Conservation (phyloP, 2,329 filamentous ascomycete genomes). For the Cladosporium sp. region DNA sequence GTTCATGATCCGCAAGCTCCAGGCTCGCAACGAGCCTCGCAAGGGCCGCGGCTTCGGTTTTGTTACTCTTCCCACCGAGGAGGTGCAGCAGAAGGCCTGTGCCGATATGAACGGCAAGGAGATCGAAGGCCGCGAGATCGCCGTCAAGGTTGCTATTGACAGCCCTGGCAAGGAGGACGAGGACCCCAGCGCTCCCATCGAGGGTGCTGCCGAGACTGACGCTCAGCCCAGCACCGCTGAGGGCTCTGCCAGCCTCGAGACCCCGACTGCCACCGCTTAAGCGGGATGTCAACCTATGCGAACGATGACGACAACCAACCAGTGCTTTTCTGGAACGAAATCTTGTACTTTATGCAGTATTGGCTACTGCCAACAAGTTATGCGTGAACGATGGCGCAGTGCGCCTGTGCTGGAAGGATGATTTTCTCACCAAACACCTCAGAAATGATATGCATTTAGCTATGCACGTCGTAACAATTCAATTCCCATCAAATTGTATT, state of each 20-base stretch:
- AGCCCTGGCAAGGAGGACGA: constrained; percentile 98
- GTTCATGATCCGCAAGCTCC: constrained; percentile 99
- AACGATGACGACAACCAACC: neutral
- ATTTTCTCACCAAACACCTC: constrained; percentile 13
- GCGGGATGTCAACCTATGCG: constrained; percentile 9
- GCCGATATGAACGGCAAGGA: constrained; percentile 99
- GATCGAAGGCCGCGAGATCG: constrained; percentile 97
- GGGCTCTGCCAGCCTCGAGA: constrained; percentile 30
- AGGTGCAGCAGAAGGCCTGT: constrained; percentile 95
- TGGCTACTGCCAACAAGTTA: constrained; percentile 16
- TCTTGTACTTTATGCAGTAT: constrained; percentile 14
- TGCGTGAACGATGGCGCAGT: constrained; percentile 2
- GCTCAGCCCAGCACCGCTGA: constrained; percentile 30
- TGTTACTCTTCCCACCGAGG: constrained; percentile 91
- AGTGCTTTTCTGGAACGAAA: constrained; percentile 9
- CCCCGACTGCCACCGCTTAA: constrained; percentile 21
- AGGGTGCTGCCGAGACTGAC: constrained; percentile 32
- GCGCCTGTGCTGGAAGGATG: constrained; percentile 21
- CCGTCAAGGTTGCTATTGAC: constrained; percentile 99
- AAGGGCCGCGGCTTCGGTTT: constrained; percentile 99
- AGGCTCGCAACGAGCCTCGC: constrained; percentile 93
- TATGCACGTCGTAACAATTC: constrained; percentile 18
- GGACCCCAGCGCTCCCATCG: constrained; percentile 50
- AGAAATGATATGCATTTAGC: constrained; percentile 17
- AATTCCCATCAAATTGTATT: constrained; percentile 11